Evolutionary conservation across 2,329 filamentous ascomycete genomes (phyloP), one percentile per base, ranked within the genome.

Genomic region (Stagonosporopsis chrysanthemi): DNA sequence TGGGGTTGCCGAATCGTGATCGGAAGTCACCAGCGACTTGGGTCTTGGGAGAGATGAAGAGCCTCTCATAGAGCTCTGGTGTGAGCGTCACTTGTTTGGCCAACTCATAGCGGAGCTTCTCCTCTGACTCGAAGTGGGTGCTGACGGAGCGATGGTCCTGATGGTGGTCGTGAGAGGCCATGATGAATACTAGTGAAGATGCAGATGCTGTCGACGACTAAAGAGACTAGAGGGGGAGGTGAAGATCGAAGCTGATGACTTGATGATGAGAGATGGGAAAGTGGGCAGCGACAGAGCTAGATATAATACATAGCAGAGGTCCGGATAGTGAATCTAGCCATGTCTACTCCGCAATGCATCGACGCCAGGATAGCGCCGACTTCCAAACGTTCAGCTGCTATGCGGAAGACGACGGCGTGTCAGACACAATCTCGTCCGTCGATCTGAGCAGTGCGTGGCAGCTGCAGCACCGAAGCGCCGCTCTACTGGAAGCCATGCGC

Each of bases 31-130:
- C 62, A 8, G 54, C 19, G 22, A 56, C 48, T 6, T 36, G 26
- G 5, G 53, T 62, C 53, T 64, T 62, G 15, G 56, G 56, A 3
- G 53, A 51, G 33, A 64, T 55, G 53, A 62, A 64, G 0, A 64
- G 53, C 28, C 31, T 48, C 51, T 64, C 62, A 26, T 64, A 64
- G 22, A 64, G 59, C 45, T 64, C 62, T 51, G 59, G 62, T 6
- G 53, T 60, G n/a, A 64, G 48, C 6, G 56, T 62, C 6, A 64
- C 56, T 4, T 46, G 56, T 26, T 58, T 62, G 19, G 61, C 52
- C 28, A 64, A 53, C 36, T 64, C 59, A 44, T 60, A 59, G 26
- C 61, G 56, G 6, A 62, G 48, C 41, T 64, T 64, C 28, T 62
- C 56, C 39, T 64, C 61, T 1, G 46, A 53, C 4, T 64, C 56